These are phyloP conservation scores for Mesembryanthemum crystallinum DNA, from an alignment of 148 eudicot species.

Conservation along the genomic window DNA sequence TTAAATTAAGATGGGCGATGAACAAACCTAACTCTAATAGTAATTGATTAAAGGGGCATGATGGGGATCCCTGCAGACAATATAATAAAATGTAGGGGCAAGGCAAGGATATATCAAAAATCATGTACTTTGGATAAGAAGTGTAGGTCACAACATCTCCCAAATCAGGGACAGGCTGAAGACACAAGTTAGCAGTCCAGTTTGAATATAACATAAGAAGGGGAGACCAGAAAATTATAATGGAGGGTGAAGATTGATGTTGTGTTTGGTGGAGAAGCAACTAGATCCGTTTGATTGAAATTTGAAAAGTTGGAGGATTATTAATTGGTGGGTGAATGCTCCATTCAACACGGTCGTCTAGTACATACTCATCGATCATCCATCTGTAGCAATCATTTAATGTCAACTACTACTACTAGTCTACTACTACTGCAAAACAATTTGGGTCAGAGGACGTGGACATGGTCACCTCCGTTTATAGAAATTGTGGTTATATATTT, in stretches of 20 bases:
- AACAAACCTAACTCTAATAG: no score
- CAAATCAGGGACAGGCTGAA: conserved; percentile 19
- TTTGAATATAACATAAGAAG: no score
- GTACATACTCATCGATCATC: no score
- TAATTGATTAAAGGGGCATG: not conserved
- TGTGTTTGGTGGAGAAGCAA: not conserved
- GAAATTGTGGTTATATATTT: not conserved
- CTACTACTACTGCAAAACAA: no score
- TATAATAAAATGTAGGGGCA: not conserved
- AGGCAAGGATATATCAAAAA: not conserved
- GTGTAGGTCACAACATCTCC: not conserved
- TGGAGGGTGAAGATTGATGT: conserved; percentile 4
- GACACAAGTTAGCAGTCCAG: conserved; percentile 15
- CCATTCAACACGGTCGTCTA: not conserved
- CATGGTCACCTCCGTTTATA: not conserved
- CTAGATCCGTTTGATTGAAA: conserved; percentile 3
- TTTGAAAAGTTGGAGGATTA: not conserved
- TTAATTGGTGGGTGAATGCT: not conserved
- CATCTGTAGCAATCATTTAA: not conserved
- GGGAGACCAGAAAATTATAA: not conserved
- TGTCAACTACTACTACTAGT: no score
- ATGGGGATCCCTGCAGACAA: not conserved
- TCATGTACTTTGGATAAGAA: conserved; percentile 7
- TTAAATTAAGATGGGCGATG: no score
- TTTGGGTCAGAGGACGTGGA: conserved; percentile 1